Evolutionary conservation across 805 yeast genomes (phyloP).

Genomic region (Metschnikowia santaceciliae): DNA sequence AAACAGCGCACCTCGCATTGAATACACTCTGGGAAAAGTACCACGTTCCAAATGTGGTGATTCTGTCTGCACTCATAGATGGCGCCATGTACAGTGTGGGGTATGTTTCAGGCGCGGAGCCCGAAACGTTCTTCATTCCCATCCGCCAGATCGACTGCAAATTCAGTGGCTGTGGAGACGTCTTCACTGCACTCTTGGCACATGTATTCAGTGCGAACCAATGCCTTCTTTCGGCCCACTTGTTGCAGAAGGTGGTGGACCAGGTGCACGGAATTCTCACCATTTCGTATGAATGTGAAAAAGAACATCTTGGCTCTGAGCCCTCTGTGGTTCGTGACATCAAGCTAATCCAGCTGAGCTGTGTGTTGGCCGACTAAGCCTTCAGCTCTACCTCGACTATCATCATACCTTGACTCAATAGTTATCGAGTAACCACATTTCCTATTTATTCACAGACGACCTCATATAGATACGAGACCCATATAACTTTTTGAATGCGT

Average conservation of each 20-base stretch:
- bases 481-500: too few species aligned
- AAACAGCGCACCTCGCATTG: conserved; percentile 37
- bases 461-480: too few species aligned
- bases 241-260: conserved; percentile 24
- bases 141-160: conserved; percentile 52
- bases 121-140: conserved; percentile 30
- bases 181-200: conserved; percentile 60
- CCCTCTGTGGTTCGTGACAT: conserved; percentile 32
- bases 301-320: conserved; percentile 10
- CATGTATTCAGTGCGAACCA: conserved; percentile 39
- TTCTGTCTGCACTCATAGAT: conserved; percentile 51
- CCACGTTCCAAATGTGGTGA: conserved; percentile 49
- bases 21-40: conserved; percentile 40
- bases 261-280: conserved; percentile 28
- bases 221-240: conserved; percentile 21
- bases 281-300: conserved; percentile 23
- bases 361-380: conserved; percentile 19
- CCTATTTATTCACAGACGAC: too few species aligned
- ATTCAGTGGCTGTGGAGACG: conserved; percentile 74
- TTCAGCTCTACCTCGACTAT: background rate
- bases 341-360: conserved; percentile 34
- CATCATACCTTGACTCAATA: too few species aligned
- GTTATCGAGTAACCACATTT: too few species aligned
- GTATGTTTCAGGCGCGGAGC: conserved; percentile 6
- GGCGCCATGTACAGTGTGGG: conserved; percentile 42